Evolutionary conservation across 495 filamentous ascomycete species (phyloP), one percentile per base, ranked within the genome.

Genomic region (Penicillium flavigenum): DNA sequence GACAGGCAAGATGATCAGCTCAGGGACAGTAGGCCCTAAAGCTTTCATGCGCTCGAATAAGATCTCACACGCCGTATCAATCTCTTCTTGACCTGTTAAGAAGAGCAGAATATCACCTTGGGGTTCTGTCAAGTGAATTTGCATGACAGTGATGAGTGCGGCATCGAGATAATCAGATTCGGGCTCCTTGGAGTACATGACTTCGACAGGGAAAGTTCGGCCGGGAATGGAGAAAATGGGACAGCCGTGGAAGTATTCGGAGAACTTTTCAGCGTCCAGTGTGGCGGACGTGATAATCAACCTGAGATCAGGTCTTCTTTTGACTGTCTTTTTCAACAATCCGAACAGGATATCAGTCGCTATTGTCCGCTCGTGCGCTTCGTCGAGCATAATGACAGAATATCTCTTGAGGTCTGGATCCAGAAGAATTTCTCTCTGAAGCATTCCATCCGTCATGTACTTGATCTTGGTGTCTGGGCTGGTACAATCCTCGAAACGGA

Each of bases 391-490:
- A 63, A 99, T 97, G 53, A 95, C 90, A 3, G 89, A 92, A 63
- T 99, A 99, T 62, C 86, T 84, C 68, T 82, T 89, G 44, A 98
- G 73, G 63, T 92, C 84, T 0, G 92, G 89, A 66, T 98, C 95
- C 29, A 97, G 77, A 16, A 99, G 77, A 57, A 97, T 90, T 72
- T 99, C 95, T 74, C 94, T 78, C 74, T 98, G 87, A 63, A 99
- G 83, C 88, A 98, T 99, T 72, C 94, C 94, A 60, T 99, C 94
- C 12, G 94, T 99, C 92, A 98, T 97, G 74, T 98, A 99, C 75
- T 98, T 98, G 77, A 99, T 97, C 69, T 86, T 87, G 12, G 94
- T 98, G 14, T 89, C 86, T 2, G 91, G 86, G 60, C 86, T 89
- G 0, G 94, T 96, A 65, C 86, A 88, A 65, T 99, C 95, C 66